Evolutionary conservation across 352 stramenopile genomes (phyloP), one percentile per base, ranked within the genome.

Genomic region (Phytophthora agathidicida): DNA sequence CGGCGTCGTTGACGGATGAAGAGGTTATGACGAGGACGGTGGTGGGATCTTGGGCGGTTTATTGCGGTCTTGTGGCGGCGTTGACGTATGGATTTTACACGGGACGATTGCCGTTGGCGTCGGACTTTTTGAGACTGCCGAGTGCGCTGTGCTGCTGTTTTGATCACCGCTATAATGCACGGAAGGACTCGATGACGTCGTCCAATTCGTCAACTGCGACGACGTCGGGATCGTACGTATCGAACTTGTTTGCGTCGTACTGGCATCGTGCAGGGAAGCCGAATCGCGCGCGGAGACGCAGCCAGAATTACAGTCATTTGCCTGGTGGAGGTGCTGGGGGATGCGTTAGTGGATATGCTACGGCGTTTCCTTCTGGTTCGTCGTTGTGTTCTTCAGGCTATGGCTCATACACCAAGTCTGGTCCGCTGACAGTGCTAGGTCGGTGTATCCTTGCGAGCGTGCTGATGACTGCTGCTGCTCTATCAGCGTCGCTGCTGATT

Each of bases 51-150:
- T 90, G 80, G 80, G 49, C 59, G 0, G 60, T 85, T 1, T 90
- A 87, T 54, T 30, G 74, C 4, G 66, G 60, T 7, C 64, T 90
- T 1, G 42, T 90, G 3, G 37, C 49, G 6, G 57, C 65, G 10
- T 51, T 90, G 14, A 88, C 80, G 24, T 86, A 73, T 55, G 80
- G 76, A 14, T 86, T 82, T 55, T 86, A 79, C 39, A 75, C 72
- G 3, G 71, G 74, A 7, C 50, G 67, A 32, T 48, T 91, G 17
- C 81, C 81, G 30, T 65, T 88, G 4, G 61, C 85, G 5, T 83
- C 76, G 9, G 67, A 85, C 20, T 65, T 87, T 7, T 49, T 89
- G 5, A 65, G 65, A 33, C 54, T 80, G 11, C 64, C 80, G 10
- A 61, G 60, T 37, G 73, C 49, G 0, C 53, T 71, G 7, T 73